Evolutionary conservation across 2,329 filamentous ascomycete species (phyloP).

Genomic region (Amylocarpus encephaloides): DNA sequence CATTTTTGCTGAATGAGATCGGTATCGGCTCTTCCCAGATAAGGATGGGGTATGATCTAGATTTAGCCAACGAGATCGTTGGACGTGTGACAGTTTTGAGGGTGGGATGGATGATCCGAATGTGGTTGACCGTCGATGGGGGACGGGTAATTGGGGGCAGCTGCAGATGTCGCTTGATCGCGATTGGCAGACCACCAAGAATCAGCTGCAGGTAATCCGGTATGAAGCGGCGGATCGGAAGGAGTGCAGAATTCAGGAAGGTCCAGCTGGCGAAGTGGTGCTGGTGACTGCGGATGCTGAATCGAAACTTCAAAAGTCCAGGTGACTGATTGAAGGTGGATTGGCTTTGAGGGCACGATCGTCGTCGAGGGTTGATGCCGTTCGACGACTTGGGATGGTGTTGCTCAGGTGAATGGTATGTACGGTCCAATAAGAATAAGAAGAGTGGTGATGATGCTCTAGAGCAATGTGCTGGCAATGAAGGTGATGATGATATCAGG

Average conservation of each 20-base stretch:
- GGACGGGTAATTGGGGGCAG: conserved; percentile 16
- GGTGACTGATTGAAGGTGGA: conserved; percentile 1
- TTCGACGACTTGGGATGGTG: neutral
- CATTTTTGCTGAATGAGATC: conserved; percentile 29
- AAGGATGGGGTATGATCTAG: conserved; percentile 5
- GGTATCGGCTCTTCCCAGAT: conserved; percentile 4
- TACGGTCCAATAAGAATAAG: too few species aligned
- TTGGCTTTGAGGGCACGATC: neutral
- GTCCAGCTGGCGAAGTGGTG: neutral
- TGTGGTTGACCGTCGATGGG: conserved; percentile 2
- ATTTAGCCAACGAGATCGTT: conserved; percentile 8
- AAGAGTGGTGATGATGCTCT: neutral
- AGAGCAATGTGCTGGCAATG: neutral
- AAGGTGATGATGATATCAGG: neutral
- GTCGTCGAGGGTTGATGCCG: neutral
- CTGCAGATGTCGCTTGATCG: conserved; percentile 8
- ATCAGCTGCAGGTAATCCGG: conserved; percentile 13
- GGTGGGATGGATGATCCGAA: conserved; percentile 22
- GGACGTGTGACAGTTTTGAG: conserved; percentile 5
- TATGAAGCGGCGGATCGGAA: neutral
- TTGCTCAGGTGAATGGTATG: neutral
- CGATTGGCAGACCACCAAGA: conserved; percentile 16
- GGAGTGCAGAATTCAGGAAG: conserved; percentile 2
- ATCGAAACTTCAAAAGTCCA: neutral
- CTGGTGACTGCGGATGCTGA: neutral